Conservation (phyloP, 352 stramenopile species). For the Globisporangium cederbergense region DNA sequence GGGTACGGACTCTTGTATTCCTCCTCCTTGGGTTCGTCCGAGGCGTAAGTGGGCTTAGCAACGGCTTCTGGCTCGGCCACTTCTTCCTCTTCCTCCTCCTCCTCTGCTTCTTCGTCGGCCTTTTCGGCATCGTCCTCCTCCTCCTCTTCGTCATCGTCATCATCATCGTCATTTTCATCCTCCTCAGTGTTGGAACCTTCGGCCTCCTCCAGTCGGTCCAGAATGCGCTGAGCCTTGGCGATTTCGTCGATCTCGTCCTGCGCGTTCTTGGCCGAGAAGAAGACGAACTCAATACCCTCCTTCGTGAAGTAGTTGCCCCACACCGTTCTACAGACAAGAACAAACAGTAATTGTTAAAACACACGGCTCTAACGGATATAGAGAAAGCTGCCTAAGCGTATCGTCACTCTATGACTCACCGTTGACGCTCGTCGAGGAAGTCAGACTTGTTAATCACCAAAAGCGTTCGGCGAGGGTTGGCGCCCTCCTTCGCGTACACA, state of each 20-base stretch:
- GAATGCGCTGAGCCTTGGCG: slow-evolving; percentile 53
- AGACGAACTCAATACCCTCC: slow-evolving; percentile 91
- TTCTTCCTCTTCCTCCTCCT: slow-evolving; percentile 18
- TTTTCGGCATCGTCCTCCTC: slow-evolving; percentile 12
- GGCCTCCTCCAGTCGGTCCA: slow-evolving; percentile 23
- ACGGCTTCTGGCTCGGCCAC: neutral
- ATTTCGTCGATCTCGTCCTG: slow-evolving; percentile 90
- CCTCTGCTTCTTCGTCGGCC: slow-evolving; percentile 14
- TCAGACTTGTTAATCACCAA: slow-evolving; percentile 99
- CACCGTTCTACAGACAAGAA: slow-evolving; percentile 32
- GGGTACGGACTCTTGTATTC: slow-evolving; percentile 39
- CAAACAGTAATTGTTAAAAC: neutral
- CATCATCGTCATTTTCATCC: slow-evolving; percentile 29
- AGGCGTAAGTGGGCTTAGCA: neutral
- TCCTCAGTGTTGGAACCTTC: slow-evolving; percentile 23
- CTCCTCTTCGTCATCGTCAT: slow-evolving; percentile 15
- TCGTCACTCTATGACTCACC: slow-evolving; percentile 33
- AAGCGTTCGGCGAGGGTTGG: slow-evolving; percentile 87
- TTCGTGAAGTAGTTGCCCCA: slow-evolving; percentile 96
- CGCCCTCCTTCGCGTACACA: slow-evolving; percentile 93
- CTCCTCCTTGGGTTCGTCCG: neutral
- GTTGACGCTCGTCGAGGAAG: slow-evolving; percentile 92
- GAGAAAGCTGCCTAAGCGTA: no score
- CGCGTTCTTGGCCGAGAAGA: slow-evolving; percentile 97
- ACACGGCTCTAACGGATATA: no score